Evolutionary conservation across 2,329 filamentous ascomycete species (phyloP).

Genomic region (Xylaria sp.): DNA sequence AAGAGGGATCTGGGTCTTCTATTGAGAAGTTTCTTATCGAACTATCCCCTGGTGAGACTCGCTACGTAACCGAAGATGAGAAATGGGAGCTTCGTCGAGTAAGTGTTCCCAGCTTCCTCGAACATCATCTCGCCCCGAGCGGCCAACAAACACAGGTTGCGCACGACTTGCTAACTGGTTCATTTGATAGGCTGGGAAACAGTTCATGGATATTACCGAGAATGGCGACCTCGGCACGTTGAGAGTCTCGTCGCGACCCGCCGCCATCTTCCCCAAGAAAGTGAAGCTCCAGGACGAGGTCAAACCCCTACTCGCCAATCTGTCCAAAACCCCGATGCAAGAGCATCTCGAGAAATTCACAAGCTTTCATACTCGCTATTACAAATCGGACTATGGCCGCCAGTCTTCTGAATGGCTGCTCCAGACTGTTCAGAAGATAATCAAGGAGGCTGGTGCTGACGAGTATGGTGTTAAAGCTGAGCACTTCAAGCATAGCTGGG

Average conservation of each 20-base stretch:
- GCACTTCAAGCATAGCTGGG: constrained; percentile 85
- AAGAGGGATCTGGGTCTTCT: constrained; percentile 42
- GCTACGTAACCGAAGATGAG: constrained; percentile 92
- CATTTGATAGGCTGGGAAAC: constrained; percentile 75
- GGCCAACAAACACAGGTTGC: neutral
- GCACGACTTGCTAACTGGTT: constrained; percentile 35
- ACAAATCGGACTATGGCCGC: constrained; percentile 79
- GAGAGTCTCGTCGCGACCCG: constrained; percentile 51
- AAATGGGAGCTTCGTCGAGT: constrained; percentile 93
- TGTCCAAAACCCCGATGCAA: constrained; percentile 81
- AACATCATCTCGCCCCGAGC: neutral
- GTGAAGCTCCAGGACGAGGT: constrained; percentile 74
- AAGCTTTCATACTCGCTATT: constrained; percentile 84
- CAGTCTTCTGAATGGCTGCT: constrained; percentile 91
- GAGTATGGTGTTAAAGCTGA: constrained; percentile 74
- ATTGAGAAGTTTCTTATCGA: constrained; percentile 79
- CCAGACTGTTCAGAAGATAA: constrained; percentile 75
- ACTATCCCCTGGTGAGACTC: constrained; percentile 81
- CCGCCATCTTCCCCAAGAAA: constrained; percentile 74
- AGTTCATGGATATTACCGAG: constrained; percentile 95
- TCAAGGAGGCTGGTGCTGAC: constrained; percentile 76
- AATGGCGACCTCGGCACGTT: constrained; percentile 71
- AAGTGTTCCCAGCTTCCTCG: constrained; percentile 28
- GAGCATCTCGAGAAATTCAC: constrained; percentile 82
- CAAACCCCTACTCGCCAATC: constrained; percentile 71